phyloP scores from a whole-genome alignment of 2,329 filamentous ascomycete species.

The Diaporthe batatas region DNA sequence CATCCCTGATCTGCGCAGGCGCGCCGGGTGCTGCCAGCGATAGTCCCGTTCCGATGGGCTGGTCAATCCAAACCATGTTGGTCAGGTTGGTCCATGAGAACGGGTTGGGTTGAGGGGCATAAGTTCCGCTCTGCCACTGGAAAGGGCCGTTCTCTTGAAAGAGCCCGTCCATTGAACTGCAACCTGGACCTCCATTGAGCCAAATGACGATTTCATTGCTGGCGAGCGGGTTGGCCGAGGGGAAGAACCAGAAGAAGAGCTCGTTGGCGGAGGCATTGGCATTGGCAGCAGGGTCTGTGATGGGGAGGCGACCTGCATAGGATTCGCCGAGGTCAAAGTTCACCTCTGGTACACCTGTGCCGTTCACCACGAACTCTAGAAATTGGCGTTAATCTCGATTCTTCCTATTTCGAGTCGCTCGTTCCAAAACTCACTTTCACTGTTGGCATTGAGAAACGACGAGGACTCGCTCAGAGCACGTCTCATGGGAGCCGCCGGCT shows the following conservation, averaged over 20 bases:
- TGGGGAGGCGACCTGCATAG: constrained; percentile 72
- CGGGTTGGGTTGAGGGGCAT: constrained; percentile 70
- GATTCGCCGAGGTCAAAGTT: constrained; percentile 77
- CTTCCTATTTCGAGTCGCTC: neutral
- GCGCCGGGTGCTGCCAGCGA: constrained; percentile 64
- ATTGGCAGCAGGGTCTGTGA: constrained; percentile 54
- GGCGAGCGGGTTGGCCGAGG: constrained; percentile 63
- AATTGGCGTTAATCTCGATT: neutral
- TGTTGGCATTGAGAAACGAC: neutral
- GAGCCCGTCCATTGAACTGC: constrained; percentile 72
- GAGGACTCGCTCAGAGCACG: constrained; percentile 5
- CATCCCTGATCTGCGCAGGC: constrained; percentile 69
- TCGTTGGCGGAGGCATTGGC: constrained; percentile 49
- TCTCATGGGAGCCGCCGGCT: constrained; percentile 1
- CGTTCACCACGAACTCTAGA: constrained; percentile 74
- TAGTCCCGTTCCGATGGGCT: constrained; percentile 74
- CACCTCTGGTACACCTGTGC: constrained; percentile 75
- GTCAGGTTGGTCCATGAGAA: constrained; percentile 79
- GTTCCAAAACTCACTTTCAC: constrained; percentile 1
- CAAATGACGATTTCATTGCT: constrained; percentile 73
- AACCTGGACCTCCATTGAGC: constrained; percentile 69
- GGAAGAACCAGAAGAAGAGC: constrained; percentile 78
- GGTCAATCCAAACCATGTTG: constrained; percentile 80
- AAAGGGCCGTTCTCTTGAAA: constrained; percentile 81
- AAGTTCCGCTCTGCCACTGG: constrained; percentile 75